These are phyloP conservation scores for Aspergillus proliferans DNA, from an alignment of 2,329 filamentous ascomycete species.

Conservation along the genomic window DNA sequence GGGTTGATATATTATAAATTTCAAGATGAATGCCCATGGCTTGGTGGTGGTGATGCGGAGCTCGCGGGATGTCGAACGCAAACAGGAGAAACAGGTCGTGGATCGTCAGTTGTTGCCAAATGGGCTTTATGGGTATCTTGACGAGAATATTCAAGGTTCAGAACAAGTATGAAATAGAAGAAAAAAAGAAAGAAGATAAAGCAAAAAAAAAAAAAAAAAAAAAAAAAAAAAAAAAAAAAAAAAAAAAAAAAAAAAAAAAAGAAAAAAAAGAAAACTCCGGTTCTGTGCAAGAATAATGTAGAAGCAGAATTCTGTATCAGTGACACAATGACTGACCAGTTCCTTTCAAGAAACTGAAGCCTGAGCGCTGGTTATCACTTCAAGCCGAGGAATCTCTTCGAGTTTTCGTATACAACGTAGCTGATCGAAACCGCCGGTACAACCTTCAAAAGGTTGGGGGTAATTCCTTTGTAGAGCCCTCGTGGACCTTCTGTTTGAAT, in stretches of 20 bases:
- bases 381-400: slow-evolving; percentile 63
- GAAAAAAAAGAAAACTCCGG: neutral
- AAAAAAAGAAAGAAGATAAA: neutral
- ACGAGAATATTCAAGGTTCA: slow-evolving; percentile 13
- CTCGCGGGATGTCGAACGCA: no score
- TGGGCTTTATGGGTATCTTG: slow-evolving; percentile 27
- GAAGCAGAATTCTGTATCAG: neutral
- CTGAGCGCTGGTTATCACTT: slow-evolving; percentile 24
- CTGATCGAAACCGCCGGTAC: slow-evolving; percentile 93
- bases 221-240: neutral
- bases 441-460: slow-evolving; percentile 92
- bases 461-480: slow-evolving; percentile 89
- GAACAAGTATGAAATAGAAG: slow-evolving; percentile 10
- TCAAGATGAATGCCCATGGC: no score
- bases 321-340: no score
- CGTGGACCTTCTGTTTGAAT: slow-evolving; percentile 73
- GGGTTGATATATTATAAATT: no score
- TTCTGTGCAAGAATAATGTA: neutral
- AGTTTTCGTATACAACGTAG: slow-evolving; percentile 88
- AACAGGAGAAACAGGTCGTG: no score
- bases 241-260: neutral
- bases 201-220: neutral
- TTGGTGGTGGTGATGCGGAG: no score
- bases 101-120: slow-evolving; percentile 5
- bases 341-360: no score